phyloP scores from a whole-genome alignment of 805 yeast species.

The Nakazawaea wickerhamii region DNA sequence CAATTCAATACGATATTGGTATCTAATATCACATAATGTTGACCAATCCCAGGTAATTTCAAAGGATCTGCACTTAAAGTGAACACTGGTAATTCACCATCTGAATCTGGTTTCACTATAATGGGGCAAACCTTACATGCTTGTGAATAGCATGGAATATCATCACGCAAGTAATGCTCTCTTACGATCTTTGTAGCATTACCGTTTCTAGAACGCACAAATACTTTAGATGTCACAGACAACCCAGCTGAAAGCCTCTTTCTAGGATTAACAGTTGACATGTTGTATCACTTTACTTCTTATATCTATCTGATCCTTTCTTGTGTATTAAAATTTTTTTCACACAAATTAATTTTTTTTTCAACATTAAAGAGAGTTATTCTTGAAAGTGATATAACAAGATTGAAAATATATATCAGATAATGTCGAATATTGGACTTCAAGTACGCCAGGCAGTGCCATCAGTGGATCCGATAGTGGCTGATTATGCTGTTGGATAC shows the following conservation, averaged over 20 bases:
- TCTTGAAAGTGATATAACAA: background rate
- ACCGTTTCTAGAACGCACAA: slow-evolving; percentile 86
- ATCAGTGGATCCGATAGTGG: slow-evolving; percentile 77
- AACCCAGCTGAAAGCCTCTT: slow-evolving; percentile 46
- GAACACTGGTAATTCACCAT: slow-evolving; percentile 60
- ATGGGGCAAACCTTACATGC: slow-evolving; percentile 59
- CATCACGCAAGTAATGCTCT: slow-evolving; percentile 89
- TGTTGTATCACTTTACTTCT: too few species aligned
- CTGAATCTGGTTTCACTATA: slow-evolving; percentile 54
- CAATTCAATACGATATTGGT: slow-evolving; percentile 86
- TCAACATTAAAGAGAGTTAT: background rate
- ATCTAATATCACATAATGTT: slow-evolving; percentile 82
- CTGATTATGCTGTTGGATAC: slow-evolving; percentile 89
- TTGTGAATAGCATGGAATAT: slow-evolving; percentile 84
- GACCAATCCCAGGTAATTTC: slow-evolving; percentile 38
- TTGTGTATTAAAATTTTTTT: too few species aligned
- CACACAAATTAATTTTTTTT: background rate
- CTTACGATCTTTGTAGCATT: slow-evolving; percentile 86
- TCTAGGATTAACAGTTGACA: slow-evolving; percentile 22
- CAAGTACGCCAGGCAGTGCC: slow-evolving; percentile 87
- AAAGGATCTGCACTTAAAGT: slow-evolving; percentile 63
- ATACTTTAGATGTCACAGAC: slow-evolving; percentile 80
- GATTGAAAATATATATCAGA: too few species aligned
- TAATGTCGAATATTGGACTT: slow-evolving; percentile 30
- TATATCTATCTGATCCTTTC: too few species aligned